phyloP scores from a whole-genome alignment of 352 stramenopile genomes.

The Hyaloperonospora arabidopsidis region DNA sequence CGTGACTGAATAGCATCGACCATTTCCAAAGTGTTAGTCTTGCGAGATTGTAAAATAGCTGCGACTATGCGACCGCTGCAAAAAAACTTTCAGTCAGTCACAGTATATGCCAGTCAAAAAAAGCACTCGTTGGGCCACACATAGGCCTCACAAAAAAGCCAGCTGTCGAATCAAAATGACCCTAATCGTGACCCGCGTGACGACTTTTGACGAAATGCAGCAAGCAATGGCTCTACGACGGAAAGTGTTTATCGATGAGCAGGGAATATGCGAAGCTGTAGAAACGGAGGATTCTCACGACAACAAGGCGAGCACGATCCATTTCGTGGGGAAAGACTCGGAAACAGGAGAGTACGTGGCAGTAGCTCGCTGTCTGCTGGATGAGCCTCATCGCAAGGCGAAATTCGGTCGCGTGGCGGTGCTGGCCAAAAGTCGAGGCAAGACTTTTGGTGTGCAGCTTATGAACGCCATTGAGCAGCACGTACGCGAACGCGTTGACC shows the following conservation, averaged over 20 bases:
- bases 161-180: constrained; percentile 21
- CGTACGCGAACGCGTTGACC: constrained; percentile 33
- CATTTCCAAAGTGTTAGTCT: too few species aligned
- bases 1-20: too few species aligned
- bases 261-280: constrained; percentile 33
- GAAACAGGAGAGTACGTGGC: constrained; percentile 56
- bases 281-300: constrained; percentile 42
- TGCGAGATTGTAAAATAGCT: too few species aligned
- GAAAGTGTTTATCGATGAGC: constrained; percentile 54
- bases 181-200: constrained; percentile 36
- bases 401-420: constrained; percentile 61
- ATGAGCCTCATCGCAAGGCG: constrained; percentile 34
- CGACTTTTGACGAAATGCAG: constrained; percentile 34
- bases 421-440: constrained; percentile 48
- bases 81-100: too few species aligned
- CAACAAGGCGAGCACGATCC: constrained; percentile 40
- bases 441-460: constrained; percentile 40
- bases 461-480: constrained; percentile 49
- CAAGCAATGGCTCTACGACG: constrained; percentile 38
- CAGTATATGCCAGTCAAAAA: too few species aligned
- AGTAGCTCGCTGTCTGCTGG: constrained; percentile 40
- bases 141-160: too few species aligned
- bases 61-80: too few species aligned
- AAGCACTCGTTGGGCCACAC: too few species aligned
- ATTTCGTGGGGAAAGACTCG: constrained; percentile 53